These are phyloP conservation scores for Globisporangium recalcitrans DNA, from an alignment of 352 stramenopile species.

Conservation along the genomic window DNA sequence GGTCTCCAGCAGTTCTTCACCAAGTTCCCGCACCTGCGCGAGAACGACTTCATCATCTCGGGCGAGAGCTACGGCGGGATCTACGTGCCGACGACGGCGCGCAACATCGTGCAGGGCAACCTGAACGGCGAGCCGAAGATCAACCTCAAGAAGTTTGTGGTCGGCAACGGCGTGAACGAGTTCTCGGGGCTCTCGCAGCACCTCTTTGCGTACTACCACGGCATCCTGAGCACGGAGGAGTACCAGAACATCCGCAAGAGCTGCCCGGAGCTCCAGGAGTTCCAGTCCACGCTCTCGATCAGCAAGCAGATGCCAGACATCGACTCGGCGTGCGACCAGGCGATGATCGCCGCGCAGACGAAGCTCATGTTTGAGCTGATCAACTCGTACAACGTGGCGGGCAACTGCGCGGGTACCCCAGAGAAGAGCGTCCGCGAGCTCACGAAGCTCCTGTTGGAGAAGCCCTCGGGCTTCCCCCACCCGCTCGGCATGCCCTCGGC, in stretches of 20 bases:
- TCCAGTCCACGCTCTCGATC: slow-evolving; percentile 5
- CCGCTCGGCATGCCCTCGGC: slow-evolving; percentile 29
- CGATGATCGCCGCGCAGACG: neutral
- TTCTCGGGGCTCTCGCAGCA: slow-evolving; percentile 24
- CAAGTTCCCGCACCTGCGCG: slow-evolving; percentile 39
- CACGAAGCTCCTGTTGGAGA: slow-evolving; percentile 19
- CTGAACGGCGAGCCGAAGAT: slow-evolving; percentile 23
- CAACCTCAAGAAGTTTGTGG: slow-evolving; percentile 53
- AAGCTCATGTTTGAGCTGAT: slow-evolving; percentile 13
- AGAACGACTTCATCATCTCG: slow-evolving; percentile 52
- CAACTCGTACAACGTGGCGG: slow-evolving; percentile 28
- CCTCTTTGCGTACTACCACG: slow-evolving; percentile 52
- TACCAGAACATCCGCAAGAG: slow-evolving; percentile 28
- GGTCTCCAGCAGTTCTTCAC: slow-evolving; percentile 70
- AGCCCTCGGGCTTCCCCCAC: slow-evolving; percentile 11
- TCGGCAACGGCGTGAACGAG: slow-evolving; percentile 67
- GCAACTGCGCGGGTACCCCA: slow-evolving; percentile 15
- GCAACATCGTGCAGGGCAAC: slow-evolving; percentile 45
- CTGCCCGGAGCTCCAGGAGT: slow-evolving; percentile 26
- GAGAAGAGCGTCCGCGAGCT: slow-evolving; percentile 13
- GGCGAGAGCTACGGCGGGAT: slow-evolving; percentile 69
- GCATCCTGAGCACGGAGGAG: slow-evolving; percentile 33
- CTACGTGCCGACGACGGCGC: slow-evolving; percentile 55
- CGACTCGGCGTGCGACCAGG: slow-evolving; percentile 11
- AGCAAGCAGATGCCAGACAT: slow-evolving; percentile 1